Base-by-base conservation (phyloP, 1,284 basidiomycete species). In the Stereum hirsutum region DNA sequence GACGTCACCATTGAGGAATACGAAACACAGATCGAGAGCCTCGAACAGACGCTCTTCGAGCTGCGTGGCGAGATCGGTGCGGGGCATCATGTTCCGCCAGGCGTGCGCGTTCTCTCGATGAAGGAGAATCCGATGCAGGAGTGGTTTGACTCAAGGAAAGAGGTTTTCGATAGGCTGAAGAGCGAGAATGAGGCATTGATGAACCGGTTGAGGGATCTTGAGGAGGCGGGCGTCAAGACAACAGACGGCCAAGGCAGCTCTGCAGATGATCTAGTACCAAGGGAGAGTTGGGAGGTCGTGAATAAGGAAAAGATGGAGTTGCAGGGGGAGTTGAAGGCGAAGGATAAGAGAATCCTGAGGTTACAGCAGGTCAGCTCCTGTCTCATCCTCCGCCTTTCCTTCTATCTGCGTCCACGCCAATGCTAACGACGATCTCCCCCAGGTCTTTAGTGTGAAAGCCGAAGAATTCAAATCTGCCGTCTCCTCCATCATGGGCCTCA, bases 381-480 rank as follows among this genome's bases (percentile, higher is more conserved):
- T 12, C 23, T 17, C 11, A 15, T 27, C 5, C 37, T 19, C 33
- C 20, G 35, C 15, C 24, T 8, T 17, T 8, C 15, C 19, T 8
- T 25, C n/a, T n/a, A n/a, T n/a, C n/a, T n/a, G n/a, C n/a, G n/a
- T n/a, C n/a, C n/a, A n/a, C 23, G 27, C 35, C 23, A 37, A 34
- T 20, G 17, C 19, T 24, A 38, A 20, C 24, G 11, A 21, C n/a
- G 15, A n/a, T 28, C 20, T 30, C 32, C 3, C 28, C 5, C 51
- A 84, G 76, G 70, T 84, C 1, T 92, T 85, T 56, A 62, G 68
- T 0, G 75, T 78, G 27, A 93, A 91, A 59, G 79, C 78, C 3
- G 72, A 77, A 39, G 88, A 92, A 55, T 91, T 93, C 61, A 72
- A 83, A 14, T 84, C 89, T 52, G 80, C 86, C 11, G 81, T 92